Conservation (phyloP, 768 basidiomycete genomes). For the Boletus sp. region DNA sequence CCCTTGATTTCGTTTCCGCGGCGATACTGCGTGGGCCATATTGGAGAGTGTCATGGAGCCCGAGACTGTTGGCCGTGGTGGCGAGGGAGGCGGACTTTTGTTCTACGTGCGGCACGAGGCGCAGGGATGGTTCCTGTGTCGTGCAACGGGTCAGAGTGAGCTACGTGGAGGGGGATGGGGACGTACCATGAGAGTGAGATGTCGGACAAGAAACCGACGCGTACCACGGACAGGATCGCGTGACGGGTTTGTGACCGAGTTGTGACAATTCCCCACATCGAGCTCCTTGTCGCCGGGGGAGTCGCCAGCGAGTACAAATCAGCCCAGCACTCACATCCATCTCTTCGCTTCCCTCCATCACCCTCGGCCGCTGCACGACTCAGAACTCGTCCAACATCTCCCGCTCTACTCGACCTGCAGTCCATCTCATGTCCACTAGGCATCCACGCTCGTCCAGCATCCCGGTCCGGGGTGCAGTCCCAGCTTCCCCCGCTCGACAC, state of each 20-base stretch:
- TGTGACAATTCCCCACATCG: slow-evolving; percentile 27
- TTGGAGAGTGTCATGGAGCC: slow-evolving; percentile 84
- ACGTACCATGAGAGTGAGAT: slow-evolving; percentile 21
- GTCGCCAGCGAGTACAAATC: too few species aligned
- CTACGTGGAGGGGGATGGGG: not conserved
- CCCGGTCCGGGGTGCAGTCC: slow-evolving; percentile 49
- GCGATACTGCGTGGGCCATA: slow-evolving; percentile 83
- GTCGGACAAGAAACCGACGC: slow-evolving; percentile 9
- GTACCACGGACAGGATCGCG: slow-evolving; percentile 15
- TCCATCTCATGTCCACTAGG: slow-evolving; percentile 42
- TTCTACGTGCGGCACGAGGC: slow-evolving; percentile 56
- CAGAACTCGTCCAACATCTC: too few species aligned
- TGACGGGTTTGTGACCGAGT: slow-evolving; percentile 26
- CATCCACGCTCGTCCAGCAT: slow-evolving; percentile 64
- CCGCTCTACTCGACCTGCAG: not conserved
- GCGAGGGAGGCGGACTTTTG: slow-evolving; percentile 61
- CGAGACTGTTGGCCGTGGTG: slow-evolving; percentile 69
- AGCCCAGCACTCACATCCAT: not conserved
- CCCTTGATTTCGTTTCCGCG: slow-evolving; percentile 61
- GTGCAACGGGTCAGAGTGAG: not conserved
- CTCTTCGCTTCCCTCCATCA: not conserved
- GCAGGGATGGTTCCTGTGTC: slow-evolving; percentile 47
- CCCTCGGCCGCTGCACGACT: not conserved
- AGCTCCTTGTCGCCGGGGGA: not conserved
- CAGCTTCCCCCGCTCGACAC: slow-evolving; percentile 49